A percentile compares a stretch with the other conserved stretches of the same genome.
Conservation (phyloP, 768 basidiomycete genomes). For the Sarcomyxa edulis region DNA sequence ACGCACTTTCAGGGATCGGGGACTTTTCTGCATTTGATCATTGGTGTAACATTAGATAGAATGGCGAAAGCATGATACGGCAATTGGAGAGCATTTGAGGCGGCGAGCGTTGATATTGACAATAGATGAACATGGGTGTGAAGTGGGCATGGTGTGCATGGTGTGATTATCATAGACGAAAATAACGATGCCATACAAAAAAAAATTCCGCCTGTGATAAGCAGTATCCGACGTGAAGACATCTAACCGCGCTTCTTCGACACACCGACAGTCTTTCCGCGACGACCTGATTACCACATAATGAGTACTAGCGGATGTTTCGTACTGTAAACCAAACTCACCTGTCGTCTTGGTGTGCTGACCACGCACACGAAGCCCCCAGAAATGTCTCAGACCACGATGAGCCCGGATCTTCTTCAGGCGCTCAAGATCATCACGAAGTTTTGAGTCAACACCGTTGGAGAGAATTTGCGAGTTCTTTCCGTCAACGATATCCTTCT, state of each 20-base stretch:
- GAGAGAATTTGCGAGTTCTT: conserved; percentile 96
- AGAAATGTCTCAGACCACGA: conserved; percentile 87
- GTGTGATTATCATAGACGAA: not conserved
- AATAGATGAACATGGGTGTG: too few species aligned
- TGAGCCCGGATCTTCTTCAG: conserved; percentile 99
- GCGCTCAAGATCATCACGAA: conserved; percentile 96
- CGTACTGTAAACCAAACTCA: conserved; percentile 23
- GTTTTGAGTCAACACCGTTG: conserved; percentile 94
- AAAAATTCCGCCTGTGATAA: too few species aligned
- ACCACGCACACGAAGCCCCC: conserved; percentile 94
- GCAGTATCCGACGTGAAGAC: not conserved
- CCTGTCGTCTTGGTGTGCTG: conserved; percentile 99
- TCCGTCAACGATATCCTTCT: conserved; percentile 96
- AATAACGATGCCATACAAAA: not conserved
- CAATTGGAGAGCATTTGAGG: too few species aligned
- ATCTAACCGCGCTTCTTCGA: conserved; percentile 77
- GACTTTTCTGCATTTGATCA: too few species aligned
- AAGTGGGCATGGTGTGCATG: too few species aligned
- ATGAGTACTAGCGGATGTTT: not conserved
- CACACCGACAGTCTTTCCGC: conserved; percentile 94
- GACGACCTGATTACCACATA: conserved; percentile 55
- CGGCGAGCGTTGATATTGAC: not conserved
- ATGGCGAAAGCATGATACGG: too few species aligned
- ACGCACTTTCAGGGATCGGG: too few species aligned
- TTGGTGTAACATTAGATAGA: too few species aligned